Evolutionary conservation across 805 yeast species (phyloP), one percentile per base, ranked within the genome.

Genomic region (Cyberlindnera maritima): DNA sequence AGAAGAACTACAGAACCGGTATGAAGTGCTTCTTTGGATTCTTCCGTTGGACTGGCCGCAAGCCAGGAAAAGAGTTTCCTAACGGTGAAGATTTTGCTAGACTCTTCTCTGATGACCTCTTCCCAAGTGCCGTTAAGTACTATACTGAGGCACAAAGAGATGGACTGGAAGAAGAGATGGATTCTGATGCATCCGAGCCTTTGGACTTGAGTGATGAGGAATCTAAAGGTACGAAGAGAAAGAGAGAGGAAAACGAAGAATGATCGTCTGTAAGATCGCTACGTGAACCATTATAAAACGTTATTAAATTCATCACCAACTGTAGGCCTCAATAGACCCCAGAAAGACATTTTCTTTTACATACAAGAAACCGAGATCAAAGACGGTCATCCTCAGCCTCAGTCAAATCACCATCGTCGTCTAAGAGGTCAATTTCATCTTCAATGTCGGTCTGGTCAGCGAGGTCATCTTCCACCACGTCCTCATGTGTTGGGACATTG

Each of bases 11-110:
- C 59, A 68, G 91, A 48, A 60, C 72, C 17, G 91, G 91, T 4
- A 84, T 84, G 89, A 83, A 83, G 59, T 81, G 92, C 13, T 85
- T 92, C 59, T 91, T 92, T 65, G 84, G 89, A 6, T 91, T 91
- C 83, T 91, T 90, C 61, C 70, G 72, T 40, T 90, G 95, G 91
- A 85, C 94, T 1, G 96, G 96, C 0, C 63, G 67, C 31, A 83
- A 82, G 53, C 85, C 88, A 2, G 86, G 88, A 1, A 87, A 81
- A 65, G 94, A 82, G 61, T 88, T 81, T 60, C 76, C 90, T 50
- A 75, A 77, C 47, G 96, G 96, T 20, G 92, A 83, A 50, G 89
- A 83, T 11, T 71, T 91, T 45, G 88, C 96, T 0, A 70, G 80
- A 43, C 66, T 87, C 36, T 70, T 92, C 13, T 71, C 79, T 5